A percentile compares a stretch with the other conserved stretches of the same genome.
phyloP scores from a whole-genome alignment of 2,329 filamentous ascomycete species.

The Pseudogymnoascus sp. region DNA sequence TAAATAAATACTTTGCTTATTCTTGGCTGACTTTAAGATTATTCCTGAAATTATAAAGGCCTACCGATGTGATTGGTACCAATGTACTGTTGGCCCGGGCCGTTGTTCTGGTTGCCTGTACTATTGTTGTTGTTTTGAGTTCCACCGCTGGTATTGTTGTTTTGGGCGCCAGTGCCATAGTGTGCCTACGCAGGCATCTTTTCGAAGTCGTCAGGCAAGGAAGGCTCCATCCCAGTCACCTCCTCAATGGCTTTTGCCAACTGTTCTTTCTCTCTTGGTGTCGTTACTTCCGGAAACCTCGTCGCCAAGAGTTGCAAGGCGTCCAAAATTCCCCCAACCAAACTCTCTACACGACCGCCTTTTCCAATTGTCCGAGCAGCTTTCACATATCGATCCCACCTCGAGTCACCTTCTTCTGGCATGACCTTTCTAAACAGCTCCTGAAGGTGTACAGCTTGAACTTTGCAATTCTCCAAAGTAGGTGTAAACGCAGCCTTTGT shows the following conservation, averaged over 20 bases:
- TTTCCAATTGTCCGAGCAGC: slow-evolving; percentile 16
- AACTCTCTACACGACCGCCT: slow-evolving; percentile 14
- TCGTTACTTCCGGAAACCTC: slow-evolving; percentile 12
- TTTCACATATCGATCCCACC: slow-evolving; percentile 15
- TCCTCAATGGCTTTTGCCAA: slow-evolving; percentile 15
- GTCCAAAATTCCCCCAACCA: slow-evolving; percentile 14
- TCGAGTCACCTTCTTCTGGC: slow-evolving; percentile 12
- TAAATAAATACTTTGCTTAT: too few relatives aligned
- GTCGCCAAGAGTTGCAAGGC: slow-evolving; percentile 16
- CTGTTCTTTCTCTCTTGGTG: neutral
- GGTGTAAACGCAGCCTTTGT: neutral
- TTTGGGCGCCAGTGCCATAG: too few relatives aligned
- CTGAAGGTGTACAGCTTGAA: neutral
- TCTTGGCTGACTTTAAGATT: too few relatives aligned
- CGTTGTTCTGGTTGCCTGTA: too few relatives aligned
- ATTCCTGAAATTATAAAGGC: too few relatives aligned
- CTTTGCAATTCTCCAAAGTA: neutral
- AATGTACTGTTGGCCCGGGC: too few relatives aligned
- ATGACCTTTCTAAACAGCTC: slow-evolving; percentile 12
- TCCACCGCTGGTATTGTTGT: too few relatives aligned
- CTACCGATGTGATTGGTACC: too few relatives aligned
- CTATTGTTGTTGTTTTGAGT: too few relatives aligned
- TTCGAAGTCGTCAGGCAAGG: too few relatives aligned
- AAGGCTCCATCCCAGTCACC: neutral
- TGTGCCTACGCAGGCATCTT: too few relatives aligned